phyloP scores from a whole-genome alignment of 2,329 filamentous ascomycete species.

The Chlorencoelia australis region DNA sequence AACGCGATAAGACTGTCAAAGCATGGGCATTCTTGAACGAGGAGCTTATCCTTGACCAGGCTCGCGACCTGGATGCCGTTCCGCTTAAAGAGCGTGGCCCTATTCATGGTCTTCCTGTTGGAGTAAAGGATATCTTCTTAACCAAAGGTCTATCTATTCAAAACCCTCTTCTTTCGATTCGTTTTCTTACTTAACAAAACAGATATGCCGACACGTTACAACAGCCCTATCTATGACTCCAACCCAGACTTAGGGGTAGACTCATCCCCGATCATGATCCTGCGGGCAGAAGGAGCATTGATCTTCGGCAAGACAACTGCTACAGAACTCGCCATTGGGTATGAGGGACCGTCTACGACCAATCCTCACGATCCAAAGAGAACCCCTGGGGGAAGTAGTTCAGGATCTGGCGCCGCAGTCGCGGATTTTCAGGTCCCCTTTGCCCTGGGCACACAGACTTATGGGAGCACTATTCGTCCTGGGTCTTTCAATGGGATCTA shows the following conservation, averaged over 20 bases:
- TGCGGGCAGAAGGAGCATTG: conserved; percentile 43
- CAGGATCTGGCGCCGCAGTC: conserved; percentile 54
- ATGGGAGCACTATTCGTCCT: conserved; percentile 51
- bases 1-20: conserved; percentile 33
- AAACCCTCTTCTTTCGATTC: neutral
- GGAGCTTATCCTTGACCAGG: conserved; percentile 35
- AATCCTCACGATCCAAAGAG: conserved; percentile 42
- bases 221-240: conserved; percentile 41
- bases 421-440: conserved; percentile 51
- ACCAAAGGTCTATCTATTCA: no score
- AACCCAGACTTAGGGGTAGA: conserved; percentile 37
- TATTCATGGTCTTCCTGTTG: conserved; percentile 44
- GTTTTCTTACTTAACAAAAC: conserved; percentile 4
- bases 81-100: conserved; percentile 37
- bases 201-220: conserved; percentile 46
- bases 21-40: conserved; percentile 38
- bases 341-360: conserved; percentile 39
- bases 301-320: conserved; percentile 46
- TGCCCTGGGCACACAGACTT: conserved; percentile 52
- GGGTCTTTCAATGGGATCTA: conserved; percentile 54
- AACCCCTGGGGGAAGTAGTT: conserved; percentile 56
- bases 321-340: conserved; percentile 50
- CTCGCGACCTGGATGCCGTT: conserved; percentile 37
- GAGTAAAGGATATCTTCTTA: conserved; percentile 48
- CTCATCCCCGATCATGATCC: conserved; percentile 37